Evolutionary conservation across 176 grass and related monocot species (phyloP).

Genomic region (Raddia guianensis): DNA sequence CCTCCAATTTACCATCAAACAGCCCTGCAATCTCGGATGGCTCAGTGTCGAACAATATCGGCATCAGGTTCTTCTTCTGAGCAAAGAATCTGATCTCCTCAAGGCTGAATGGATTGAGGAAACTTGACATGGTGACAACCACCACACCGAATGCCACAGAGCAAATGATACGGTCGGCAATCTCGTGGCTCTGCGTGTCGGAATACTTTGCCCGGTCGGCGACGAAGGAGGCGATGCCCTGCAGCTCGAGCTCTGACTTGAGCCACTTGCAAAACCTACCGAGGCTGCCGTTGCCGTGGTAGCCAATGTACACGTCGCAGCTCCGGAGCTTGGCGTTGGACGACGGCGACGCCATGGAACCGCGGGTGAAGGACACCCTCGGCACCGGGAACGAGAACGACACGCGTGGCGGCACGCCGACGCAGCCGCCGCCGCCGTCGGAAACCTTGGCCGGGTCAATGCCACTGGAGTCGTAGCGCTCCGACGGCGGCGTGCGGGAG

Average conservation of each 20-base stretch:
- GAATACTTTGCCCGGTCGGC: conserved; percentile 89
- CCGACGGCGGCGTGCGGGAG: conserved; percentile 82
- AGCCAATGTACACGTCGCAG: conserved; percentile 95
- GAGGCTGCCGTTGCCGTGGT: conserved; percentile 82
- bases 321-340: conserved; percentile 91
- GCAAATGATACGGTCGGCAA: conserved; percentile 91
- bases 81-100: conserved; percentile 96
- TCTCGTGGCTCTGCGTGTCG: conserved; percentile 84
- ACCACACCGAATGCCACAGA: conserved; percentile 76
- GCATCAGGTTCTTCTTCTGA: conserved; percentile 97
- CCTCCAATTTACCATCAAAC: conserved; percentile 76
- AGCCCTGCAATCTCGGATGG: conserved; percentile 63
- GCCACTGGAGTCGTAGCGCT: conserved; percentile 70
- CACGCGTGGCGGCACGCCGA: conserved; percentile 47
- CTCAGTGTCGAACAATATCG: conserved; percentile 78
- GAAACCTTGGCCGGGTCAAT: conserved; percentile 81
- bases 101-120: conserved; percentile 81
- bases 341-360: conserved; percentile 68
- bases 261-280: conserved; percentile 94
- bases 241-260: conserved; percentile 90
- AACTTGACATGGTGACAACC: conserved; percentile 78
- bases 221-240: conserved; percentile 93
- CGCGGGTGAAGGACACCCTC: conserved; percentile 77
- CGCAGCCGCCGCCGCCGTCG: conserved; percentile 36
- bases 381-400: conserved; percentile 98